Percentiles rank a stretch among this genome's conserved stretches.
phyloP scores from a whole-genome alignment of 352 stramenopile species.

The Thalassiosira sp. region DNA sequence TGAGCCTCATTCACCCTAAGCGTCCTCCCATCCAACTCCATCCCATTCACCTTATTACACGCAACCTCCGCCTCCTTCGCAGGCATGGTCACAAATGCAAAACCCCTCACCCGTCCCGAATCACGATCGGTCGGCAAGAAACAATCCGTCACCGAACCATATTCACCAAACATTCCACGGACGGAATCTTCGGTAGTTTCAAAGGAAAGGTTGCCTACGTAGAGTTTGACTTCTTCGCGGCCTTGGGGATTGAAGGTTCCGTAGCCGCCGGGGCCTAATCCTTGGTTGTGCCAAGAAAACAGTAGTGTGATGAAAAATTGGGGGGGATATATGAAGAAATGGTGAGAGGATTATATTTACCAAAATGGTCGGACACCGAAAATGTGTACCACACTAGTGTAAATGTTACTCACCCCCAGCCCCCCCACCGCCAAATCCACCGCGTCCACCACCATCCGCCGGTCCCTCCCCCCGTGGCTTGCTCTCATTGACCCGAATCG shows the following conservation, averaged over 20 bases:
- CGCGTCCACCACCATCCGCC: constrained; percentile 17
- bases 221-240: constrained; percentile 81
- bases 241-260: constrained; percentile 74
- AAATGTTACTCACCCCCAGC: too few relatives aligned
- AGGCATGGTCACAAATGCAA: constrained; percentile 85
- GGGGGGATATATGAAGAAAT: too few relatives aligned
- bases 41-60: constrained; percentile 71
- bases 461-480: constrained; percentile 71
- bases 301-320: too few relatives aligned
- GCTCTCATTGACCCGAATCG: constrained; percentile 82
- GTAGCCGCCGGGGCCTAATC: constrained; percentile 53
- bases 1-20: constrained; percentile 83
- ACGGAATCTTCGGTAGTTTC: constrained; percentile 77
- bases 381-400: too few relatives aligned
- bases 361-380: too few relatives aligned
- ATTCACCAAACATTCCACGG: constrained; percentile 69
- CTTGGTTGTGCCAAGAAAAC: too few relatives aligned
- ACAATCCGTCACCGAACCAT: constrained; percentile 78
- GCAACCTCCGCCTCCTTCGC: constrained; percentile 77
- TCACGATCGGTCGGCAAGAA: constrained; percentile 82
- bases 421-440: neutral
- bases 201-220: constrained; percentile 84
- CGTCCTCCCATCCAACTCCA: constrained; percentile 78
- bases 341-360: too few relatives aligned
- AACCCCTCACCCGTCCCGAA: constrained; percentile 64